Evolutionary conservation across 305 asterid species (phyloP).

Genomic region (Caryopteris hybrid): DNA sequence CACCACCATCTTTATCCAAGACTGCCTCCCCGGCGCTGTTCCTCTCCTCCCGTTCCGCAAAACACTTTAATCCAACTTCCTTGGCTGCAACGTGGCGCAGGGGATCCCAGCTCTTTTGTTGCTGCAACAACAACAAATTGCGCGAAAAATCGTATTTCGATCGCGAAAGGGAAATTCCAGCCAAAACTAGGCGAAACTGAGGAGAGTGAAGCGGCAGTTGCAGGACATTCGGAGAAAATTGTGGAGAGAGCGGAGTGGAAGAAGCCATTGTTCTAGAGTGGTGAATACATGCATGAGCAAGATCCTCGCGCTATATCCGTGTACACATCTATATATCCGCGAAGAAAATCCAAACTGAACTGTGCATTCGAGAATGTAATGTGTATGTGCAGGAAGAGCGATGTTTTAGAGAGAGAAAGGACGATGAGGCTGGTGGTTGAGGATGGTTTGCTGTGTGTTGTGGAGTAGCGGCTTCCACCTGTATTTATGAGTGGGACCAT

Average conservation of each 20-base stretch:
- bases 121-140: constrained; percentile 27
- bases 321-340: neutral
- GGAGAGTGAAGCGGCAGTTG: constrained; percentile 34
- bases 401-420: constrained; percentile 6
- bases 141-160: constrained; percentile 27
- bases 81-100: constrained; percentile 25
- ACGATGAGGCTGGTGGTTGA: constrained; percentile 34
- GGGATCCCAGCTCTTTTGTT: constrained; percentile 36
- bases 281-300: constrained; percentile 16
- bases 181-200: constrained; percentile 42
- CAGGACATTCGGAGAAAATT: constrained; percentile 29
- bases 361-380: constrained; percentile 2
- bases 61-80: constrained; percentile 43
- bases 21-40: constrained; percentile 30
- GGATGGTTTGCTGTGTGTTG: constrained; percentile 10
- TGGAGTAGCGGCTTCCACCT: constrained; percentile 24
- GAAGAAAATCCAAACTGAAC: constrained; percentile 7
- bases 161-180: constrained; percentile 39
- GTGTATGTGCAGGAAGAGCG: constrained; percentile 7
- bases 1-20: constrained; percentile 31
- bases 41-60: constrained; percentile 35
- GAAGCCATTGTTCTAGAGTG: constrained; percentile 31
- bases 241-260: constrained; percentile 24
- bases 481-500: constrained; percentile 3
- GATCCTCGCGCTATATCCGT: constrained; percentile 18